Evolutionary conservation across 2,329 filamentous ascomycete species (phyloP), one percentile per base, ranked within the genome.

Genomic region (Epichloe gansuensis): DNA sequence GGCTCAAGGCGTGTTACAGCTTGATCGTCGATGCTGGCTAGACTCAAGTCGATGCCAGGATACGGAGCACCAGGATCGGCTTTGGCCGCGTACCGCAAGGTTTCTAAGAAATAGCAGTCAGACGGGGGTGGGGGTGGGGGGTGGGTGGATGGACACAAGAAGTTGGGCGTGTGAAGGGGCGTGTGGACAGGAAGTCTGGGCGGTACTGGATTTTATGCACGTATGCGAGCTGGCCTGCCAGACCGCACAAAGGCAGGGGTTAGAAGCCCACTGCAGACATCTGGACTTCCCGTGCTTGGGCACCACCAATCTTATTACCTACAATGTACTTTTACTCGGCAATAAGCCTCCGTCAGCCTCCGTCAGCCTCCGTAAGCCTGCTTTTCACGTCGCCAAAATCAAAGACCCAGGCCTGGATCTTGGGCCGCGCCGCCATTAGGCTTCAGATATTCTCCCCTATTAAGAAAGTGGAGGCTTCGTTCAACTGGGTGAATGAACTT

Each of bases 11-110:
- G n/a, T 9, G 43, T 13, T 35, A 45, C 27, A 41, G 47, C 47
- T 51, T 54, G 44, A 54, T 54, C 53, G 51, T 47, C 53, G 53
- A 54, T 54, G 47, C 44, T 48, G 53, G 47, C 50, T 43, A 23
- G 42, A 12, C 31, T 49, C 17, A 11, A 41, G 17, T n/a, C 15
- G 12, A 41, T 25, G 45, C 39, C 45, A 49, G 40, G 25, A 38
- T 40, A 31, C 27, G 31, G 31, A 31, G 31, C 4, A 45, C 47
- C 31, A 50, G 47, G 54, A 56, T 56, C 54, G 54, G 54, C 52
- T 56, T 53, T 47, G 54, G 54, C 54, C 52, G 54, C 47, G 54
- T 47, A 35, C 46, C 46, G 27, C 45, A 51, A 44, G 43, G 49
- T 35, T 13, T 12, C 38, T 31, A 34, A 51, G 49, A 21, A 54